phyloP scores from a whole-genome alignment of 225 moss, liverwort and hornwort species.

The Pseudoscleropodium purum region DNA sequence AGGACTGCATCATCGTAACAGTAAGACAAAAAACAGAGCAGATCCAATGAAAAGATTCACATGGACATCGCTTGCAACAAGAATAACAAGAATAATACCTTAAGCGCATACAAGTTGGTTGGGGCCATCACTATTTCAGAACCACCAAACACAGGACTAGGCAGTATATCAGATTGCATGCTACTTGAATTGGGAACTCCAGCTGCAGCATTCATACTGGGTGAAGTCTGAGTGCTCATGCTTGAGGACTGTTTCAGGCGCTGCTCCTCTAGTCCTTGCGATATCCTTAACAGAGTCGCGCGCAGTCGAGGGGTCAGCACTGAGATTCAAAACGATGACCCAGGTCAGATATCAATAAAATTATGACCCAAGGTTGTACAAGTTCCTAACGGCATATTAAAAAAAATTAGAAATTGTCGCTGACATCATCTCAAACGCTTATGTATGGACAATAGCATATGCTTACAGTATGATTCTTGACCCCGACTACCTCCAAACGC shows the following conservation, averaged over 20 bases:
- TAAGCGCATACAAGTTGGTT: slow-evolving; percentile 71
- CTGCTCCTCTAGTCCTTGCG: slow-evolving; percentile 95
- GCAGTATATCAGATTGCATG: slow-evolving; percentile 28
- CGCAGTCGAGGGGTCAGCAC: slow-evolving; percentile 72
- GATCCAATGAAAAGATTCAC: neutral
- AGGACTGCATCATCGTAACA: neutral
- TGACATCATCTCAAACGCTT: neutral
- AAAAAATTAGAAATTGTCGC: neutral
- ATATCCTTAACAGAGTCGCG: slow-evolving; percentile 78
- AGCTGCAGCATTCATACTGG: slow-evolving; percentile 15
- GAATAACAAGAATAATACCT: slow-evolving; percentile 33
- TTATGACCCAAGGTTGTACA: neutral
- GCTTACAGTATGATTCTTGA: slow-evolving; percentile 59
- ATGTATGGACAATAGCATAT: neutral
- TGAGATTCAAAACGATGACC: slow-evolving; percentile 8
- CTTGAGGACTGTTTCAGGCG: slow-evolving; percentile 57
- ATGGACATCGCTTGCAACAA: neutral
- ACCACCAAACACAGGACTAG: slow-evolving; percentile 53
- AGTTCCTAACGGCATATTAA: neutral
- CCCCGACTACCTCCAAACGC: slow-evolving; percentile 60
- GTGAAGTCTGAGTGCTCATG: slow-evolving; percentile 8
- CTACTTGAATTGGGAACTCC: slow-evolving; percentile 24
- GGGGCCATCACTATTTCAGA: slow-evolving; percentile 54
- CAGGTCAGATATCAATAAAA: neutral
- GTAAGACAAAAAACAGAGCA: neutral